These are phyloP conservation scores for Nannochloris sp. DNA, from an alignment of 139 green algal species.

Conservation along the genomic window DNA sequence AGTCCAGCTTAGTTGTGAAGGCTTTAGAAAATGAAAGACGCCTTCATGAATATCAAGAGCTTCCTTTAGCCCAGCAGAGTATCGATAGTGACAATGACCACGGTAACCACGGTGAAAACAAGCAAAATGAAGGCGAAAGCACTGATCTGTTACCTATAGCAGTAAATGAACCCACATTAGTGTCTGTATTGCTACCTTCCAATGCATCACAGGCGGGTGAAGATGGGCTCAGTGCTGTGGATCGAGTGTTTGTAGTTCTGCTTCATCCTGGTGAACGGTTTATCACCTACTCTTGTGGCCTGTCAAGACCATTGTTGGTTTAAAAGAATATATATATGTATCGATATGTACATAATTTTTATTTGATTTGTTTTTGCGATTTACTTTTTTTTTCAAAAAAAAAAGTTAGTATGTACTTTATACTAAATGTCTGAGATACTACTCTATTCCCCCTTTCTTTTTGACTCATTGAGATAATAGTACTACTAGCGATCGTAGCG, in stretches of 20 bases:
- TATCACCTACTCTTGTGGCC: constrained; percentile 25
- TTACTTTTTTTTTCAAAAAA: background rate
- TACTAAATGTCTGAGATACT: background rate
- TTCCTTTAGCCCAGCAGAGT: too few relatives aligned
- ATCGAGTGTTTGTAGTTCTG: constrained; percentile 43
- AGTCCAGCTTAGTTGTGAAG: too few relatives aligned
- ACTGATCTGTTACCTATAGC: background rate
- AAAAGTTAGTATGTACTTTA: background rate
- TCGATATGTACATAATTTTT: background rate
- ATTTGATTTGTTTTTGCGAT: too few relatives aligned
- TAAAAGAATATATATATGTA: constrained; percentile 1
- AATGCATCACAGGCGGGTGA: constrained; percentile 15
- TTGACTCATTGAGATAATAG: background rate
- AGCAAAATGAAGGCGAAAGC: background rate
- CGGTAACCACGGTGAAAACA: too few relatives aligned
- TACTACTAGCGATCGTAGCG: too few relatives aligned
- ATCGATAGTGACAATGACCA: too few relatives aligned
- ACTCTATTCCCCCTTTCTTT: background rate
- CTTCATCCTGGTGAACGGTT: constrained; percentile 31
- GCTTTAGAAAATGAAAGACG: too few relatives aligned
- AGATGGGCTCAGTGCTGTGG: constrained; percentile 16
- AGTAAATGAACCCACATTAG: constrained; percentile 4
- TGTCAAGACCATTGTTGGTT: constrained; percentile 27
- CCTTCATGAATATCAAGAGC: too few relatives aligned
- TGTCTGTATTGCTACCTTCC: constrained; percentile 39